phyloP scores from a whole-genome alignment of 2,329 filamentous ascomycete species.

The Ascochyta pisi region DNA sequence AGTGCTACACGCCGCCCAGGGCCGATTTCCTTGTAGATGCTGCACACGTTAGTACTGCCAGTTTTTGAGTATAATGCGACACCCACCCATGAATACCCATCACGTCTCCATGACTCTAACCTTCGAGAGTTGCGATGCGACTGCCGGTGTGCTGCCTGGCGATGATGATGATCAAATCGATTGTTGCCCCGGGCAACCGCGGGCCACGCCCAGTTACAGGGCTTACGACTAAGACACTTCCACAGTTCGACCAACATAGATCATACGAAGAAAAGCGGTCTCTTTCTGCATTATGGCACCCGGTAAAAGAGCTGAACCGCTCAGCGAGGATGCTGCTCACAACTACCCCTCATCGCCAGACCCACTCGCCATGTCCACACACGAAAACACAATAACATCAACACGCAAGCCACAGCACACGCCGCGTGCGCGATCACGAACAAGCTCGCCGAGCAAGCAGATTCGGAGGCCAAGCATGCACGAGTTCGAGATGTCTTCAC shows the following conservation, averaged over 20 bases:
- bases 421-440: conserved; percentile 32
- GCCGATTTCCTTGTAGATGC: conserved; percentile 90
- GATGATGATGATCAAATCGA: conserved; percentile 33
- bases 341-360: conserved; percentile 48
- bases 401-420: conserved; percentile 29
- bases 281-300: conserved; percentile 29
- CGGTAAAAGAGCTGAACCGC: conserved; percentile 22
- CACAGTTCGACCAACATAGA: conserved; percentile 18
- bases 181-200: conserved; percentile 42
- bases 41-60: conserved; percentile 50
- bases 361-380: conserved; percentile 42
- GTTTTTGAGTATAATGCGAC: not conserved
- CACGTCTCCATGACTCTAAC: conserved; percentile 20
- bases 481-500: conserved; percentile 41
- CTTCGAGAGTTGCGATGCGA: not conserved
- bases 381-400: conserved; percentile 30
- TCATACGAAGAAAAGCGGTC: not conserved
- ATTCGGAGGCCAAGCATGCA: conserved; percentile 24
- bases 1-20: conserved; percentile 79
- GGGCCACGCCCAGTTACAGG: conserved; percentile 1
- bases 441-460: conserved; percentile 43
- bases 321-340: conserved; percentile 27
- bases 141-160: conserved; percentile 14
- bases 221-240: not conserved
- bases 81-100: conserved; percentile 52